A percentile compares a stretch with the other conserved stretches of the same genome.
Conservation (phyloP, 1,284 basidiomycete species). For the Leccinum insolens region DNA sequence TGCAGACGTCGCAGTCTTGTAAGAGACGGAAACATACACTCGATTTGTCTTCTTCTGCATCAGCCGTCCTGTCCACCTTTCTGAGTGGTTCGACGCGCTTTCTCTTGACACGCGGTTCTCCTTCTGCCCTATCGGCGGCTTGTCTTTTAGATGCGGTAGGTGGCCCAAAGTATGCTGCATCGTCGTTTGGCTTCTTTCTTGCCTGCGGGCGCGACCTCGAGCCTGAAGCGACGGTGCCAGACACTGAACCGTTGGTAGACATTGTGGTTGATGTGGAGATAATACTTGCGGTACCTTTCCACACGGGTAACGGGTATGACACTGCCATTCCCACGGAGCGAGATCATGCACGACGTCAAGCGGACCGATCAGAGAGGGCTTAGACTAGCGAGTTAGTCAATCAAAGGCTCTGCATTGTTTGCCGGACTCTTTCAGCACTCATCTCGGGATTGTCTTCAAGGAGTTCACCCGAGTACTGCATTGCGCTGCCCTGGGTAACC, state of each 20-base stretch:
- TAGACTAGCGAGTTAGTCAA: not conserved
- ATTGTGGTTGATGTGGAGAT: constrained; percentile 26
- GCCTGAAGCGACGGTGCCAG: constrained; percentile 38
- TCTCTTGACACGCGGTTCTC: constrained; percentile 68
- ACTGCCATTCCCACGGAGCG: constrained; percentile 27
- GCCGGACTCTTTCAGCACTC: not conserved
- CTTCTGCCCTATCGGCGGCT: constrained; percentile 61
- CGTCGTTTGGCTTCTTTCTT: constrained; percentile 62
- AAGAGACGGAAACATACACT: constrained; percentile 35
- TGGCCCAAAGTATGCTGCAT: constrained; percentile 66
- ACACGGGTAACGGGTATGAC: constrained; percentile 1
- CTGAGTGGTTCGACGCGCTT: constrained; percentile 57
- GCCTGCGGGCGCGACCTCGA: constrained; percentile 60
- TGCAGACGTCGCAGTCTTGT: constrained; percentile 1
- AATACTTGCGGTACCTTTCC: constrained; percentile 3
- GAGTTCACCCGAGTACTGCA: constrained; percentile 29
- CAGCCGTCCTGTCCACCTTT: constrained; percentile 28
- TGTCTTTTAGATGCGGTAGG: constrained; percentile 54
- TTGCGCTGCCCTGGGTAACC: constrained; percentile 13
- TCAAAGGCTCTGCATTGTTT: constrained; percentile 7
- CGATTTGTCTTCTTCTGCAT: constrained; percentile 41
- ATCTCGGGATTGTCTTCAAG: constrained; percentile 14
- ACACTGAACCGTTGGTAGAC: constrained; percentile 37
- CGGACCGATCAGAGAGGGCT: constrained; percentile 3
- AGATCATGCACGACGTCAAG: constrained; percentile 2